These are phyloP conservation scores for Trametes cubensis DNA, from an alignment of 768 basidiomycete genomes.

Conservation along the genomic window DNA sequence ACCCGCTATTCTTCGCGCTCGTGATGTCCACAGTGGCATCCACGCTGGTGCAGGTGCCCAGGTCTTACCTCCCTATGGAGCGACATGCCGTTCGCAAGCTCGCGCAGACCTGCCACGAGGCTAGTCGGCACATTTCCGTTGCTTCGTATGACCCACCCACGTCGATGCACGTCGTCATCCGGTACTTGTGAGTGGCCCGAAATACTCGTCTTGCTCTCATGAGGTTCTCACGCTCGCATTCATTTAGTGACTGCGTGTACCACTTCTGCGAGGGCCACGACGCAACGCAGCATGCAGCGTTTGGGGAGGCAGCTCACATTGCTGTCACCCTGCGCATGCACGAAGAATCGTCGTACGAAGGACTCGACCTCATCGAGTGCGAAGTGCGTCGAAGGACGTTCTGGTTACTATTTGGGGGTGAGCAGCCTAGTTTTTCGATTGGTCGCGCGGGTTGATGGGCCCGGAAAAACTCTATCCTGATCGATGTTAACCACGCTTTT, in stretches of 20 bases:
- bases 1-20: constrained; percentile 88
- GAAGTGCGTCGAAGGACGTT: constrained; percentile 86
- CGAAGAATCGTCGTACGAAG: constrained; percentile 82
- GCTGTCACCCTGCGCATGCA: constrained; percentile 83
- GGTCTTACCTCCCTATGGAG: constrained; percentile 87
- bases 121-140: constrained; percentile 78
- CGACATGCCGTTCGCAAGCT: constrained; percentile 82
- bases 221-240: constrained; percentile 5
- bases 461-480: constrained; percentile 21
- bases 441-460: constrained; percentile 3
- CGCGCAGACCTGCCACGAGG: constrained; percentile 80
- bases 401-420: constrained; percentile 89
- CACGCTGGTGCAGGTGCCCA: constrained; percentile 86
- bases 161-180: constrained; percentile 82
- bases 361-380: constrained; percentile 83
- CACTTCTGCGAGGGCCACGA: constrained; percentile 90
- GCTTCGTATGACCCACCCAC: constrained; percentile 83
- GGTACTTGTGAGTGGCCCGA: constrained; percentile 72
- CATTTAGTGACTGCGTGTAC: constrained; percentile 73
- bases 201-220: constrained; percentile 6
- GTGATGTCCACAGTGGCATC: constrained; percentile 89
- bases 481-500: constrained; percentile 14
- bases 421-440: constrained; percentile 30
- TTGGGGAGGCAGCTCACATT: constrained; percentile 85
- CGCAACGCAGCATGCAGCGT: constrained; percentile 84